Evolutionary conservation across 116 monocot species (phyloP), one percentile per base, ranked within the genome.

Genomic region (Phalaenopsis hybrid): DNA sequence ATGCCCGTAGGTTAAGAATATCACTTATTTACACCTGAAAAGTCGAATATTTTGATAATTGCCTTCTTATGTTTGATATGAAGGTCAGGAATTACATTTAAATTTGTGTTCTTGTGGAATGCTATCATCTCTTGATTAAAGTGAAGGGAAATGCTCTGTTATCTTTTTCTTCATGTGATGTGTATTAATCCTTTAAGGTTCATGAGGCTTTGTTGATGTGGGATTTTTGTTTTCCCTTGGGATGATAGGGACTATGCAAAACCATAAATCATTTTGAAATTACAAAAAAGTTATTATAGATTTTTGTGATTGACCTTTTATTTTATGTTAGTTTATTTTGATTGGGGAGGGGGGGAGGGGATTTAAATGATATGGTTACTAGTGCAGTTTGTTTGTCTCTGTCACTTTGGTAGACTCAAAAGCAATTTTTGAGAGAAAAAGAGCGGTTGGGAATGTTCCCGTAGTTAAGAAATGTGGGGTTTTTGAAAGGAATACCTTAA

Each of bases 1-100:
- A 17, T 11, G 73, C 21, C 4, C 17, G 9, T 75, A n/a, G 18
- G 16, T 77, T 77, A 50, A 50, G 2, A 49, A 25, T 77, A 31
- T 51, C 31, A 77, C 46, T 16, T 16, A 46, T 17, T 75, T 18
- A 46, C 18, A 46, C 46, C 45, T 43, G 1, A 28, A 28, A 48
- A 45, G n/a, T 46, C 20, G 46, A 20, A 75, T n/a, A 46, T 75
- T 44, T 45, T 75, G 18, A n/a, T 33, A n/a, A 21, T 75, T 75
- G 33, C 75, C 31, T 72, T 16, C 44, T 75, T 46, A 75, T 75
- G 20, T 75, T 75, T 75, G 18, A 75, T 75, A 46, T 75, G 44
- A 44, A 75, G 45, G 17, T n/a, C 17, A 75, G 45, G 5, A 75
- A 70, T 70, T 45, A 5, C 45, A 18, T 12, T 11, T 45, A 45